Evolutionary conservation across 2,329 filamentous ascomycete genomes (phyloP).

Genomic region (Aspergillus luchuensis): DNA sequence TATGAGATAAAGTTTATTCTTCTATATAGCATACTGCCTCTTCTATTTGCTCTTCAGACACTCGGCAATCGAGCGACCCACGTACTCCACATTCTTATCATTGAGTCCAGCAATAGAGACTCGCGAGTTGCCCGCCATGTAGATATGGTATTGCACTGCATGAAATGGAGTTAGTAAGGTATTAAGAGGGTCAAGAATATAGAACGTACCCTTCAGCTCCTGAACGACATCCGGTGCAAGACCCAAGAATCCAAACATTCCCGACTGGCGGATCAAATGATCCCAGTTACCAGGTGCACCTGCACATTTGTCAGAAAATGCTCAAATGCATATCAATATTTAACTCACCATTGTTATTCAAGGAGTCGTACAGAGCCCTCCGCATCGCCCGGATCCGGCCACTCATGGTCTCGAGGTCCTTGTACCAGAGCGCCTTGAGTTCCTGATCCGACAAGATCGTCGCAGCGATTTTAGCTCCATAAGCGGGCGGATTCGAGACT

Average conservation of each 20-base stretch:
- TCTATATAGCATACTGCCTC: too few relatives aligned
- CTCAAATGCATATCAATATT: neutral
- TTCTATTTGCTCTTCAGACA: neutral
- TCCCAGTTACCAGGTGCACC: constrained; percentile 70
- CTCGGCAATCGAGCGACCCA: constrained; percentile 29
- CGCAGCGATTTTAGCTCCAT: constrained; percentile 83
- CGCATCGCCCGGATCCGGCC: constrained; percentile 92
- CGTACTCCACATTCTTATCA: constrained; percentile 42
- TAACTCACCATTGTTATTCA: constrained; percentile 2
- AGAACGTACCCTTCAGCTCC: constrained; percentile 32
- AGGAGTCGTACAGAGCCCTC: constrained; percentile 68
- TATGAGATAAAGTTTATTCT: too few relatives aligned
- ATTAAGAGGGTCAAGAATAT: neutral
- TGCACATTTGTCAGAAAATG: constrained; percentile 58
- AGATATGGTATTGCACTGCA: constrained; percentile 47
- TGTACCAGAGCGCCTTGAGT: constrained; percentile 84
- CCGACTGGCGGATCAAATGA: constrained; percentile 77
- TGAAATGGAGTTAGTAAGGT: neutral
- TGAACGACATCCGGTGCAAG: constrained; percentile 48
- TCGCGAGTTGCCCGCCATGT: constrained; percentile 76
- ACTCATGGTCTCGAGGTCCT: constrained; percentile 85
- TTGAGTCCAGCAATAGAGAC: constrained; percentile 96
- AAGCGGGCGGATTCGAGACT: constrained; percentile 92
- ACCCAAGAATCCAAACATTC: constrained; percentile 87
- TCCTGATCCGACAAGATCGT: constrained; percentile 74